A percentile compares a stretch with the other conserved stretches of the same genome.
phyloP scores from a whole-genome alignment of 106 monocot species.

The Dactylorhiza incarnata region DNA sequence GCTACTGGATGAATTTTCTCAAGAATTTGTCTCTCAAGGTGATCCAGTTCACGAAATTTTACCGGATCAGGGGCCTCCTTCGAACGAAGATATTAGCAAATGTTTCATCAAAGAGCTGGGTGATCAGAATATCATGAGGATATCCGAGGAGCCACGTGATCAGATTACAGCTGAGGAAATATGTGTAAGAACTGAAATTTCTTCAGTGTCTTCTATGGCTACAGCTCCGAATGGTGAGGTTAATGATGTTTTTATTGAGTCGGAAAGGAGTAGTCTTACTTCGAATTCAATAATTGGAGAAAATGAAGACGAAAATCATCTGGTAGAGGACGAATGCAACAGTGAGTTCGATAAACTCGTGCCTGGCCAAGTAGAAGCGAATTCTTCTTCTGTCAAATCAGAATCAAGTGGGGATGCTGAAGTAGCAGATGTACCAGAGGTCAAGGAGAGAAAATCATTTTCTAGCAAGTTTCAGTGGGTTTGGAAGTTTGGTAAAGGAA shows the following conservation, averaged over 20 bases:
- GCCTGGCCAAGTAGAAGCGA: background rate
- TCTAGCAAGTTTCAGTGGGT: slow-evolving; percentile 47
- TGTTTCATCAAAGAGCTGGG: slow-evolving; percentile 5
- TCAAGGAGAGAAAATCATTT: slow-evolving; percentile 19
- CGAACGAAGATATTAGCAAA: slow-evolving; percentile 16
- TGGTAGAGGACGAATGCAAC: slow-evolving; percentile 9
- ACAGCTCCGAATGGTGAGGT: slow-evolving; percentile 18
- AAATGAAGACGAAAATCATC: slow-evolving; percentile 13
- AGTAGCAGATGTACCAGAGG: background rate
- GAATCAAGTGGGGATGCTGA: background rate
- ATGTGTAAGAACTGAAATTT: slow-evolving; percentile 25
- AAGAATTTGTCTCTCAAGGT: background rate
- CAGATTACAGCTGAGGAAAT: slow-evolving; percentile 15
- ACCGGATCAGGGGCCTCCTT: slow-evolving; percentile 4
- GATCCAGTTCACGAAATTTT: background rate
- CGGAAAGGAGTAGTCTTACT: slow-evolving; percentile 38
- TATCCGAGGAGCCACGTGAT: slow-evolving; percentile 7
- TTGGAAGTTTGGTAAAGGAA: slow-evolving; percentile 33
- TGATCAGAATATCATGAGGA: slow-evolving; percentile 8
- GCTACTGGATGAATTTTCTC: slow-evolving; percentile 32
- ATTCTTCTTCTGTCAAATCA: background rate
- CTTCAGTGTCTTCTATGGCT: slow-evolving; percentile 17
- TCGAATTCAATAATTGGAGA: slow-evolving; percentile 35
- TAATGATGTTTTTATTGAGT: slow-evolving; percentile 28
- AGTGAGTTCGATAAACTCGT: background rate